Evolutionary conservation across 1,284 basidiomycete species (phyloP).

Genomic region (Leccinum cinnamomeum): DNA sequence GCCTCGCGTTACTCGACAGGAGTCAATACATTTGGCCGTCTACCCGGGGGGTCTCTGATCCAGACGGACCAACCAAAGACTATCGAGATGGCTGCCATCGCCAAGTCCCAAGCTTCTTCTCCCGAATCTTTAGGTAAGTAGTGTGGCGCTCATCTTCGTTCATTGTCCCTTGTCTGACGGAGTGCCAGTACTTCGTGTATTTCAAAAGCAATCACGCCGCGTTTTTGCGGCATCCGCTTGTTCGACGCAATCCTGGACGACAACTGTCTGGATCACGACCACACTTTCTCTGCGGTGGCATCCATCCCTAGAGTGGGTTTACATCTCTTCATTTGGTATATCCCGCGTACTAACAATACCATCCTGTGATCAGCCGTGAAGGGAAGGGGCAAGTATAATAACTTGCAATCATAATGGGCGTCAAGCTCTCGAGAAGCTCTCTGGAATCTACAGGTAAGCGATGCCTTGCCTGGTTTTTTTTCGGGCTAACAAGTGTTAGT

Average conservation of each 20-base stretch:
- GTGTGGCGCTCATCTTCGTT: not conserved
- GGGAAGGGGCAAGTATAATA: conserved; percentile 3
- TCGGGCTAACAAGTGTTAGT: not conserved
- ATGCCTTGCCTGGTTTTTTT: not conserved
- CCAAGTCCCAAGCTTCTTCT: not conserved
- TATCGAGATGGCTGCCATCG: not conserved
- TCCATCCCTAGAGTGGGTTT: conserved; percentile 7
- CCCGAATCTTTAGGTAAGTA: conserved; percentile 15
- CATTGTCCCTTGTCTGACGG: conserved; percentile 12
- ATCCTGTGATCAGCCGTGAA: conserved; percentile 1
- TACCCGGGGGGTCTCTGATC: conserved; percentile 17
- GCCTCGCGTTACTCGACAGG: conserved; percentile 8
- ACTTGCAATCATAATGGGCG: not conserved
- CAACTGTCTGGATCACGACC: conserved; percentile 1
- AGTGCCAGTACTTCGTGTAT: not conserved
- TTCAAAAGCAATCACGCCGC: not conserved
- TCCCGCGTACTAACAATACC: conserved; percentile 4
- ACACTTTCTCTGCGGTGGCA: conserved; percentile 1
- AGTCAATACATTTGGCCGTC: conserved; percentile 8
- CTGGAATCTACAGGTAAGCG: not conserved
- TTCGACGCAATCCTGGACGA: conserved; percentile 6
- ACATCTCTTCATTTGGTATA: not conserved
- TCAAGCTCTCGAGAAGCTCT: not conserved
- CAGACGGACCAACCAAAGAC: conserved; percentile 8
- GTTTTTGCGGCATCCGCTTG: conserved; percentile 10